phyloP scores from a whole-genome alignment of 208 protist species.

The Trypanosoma cruzi region DNA sequence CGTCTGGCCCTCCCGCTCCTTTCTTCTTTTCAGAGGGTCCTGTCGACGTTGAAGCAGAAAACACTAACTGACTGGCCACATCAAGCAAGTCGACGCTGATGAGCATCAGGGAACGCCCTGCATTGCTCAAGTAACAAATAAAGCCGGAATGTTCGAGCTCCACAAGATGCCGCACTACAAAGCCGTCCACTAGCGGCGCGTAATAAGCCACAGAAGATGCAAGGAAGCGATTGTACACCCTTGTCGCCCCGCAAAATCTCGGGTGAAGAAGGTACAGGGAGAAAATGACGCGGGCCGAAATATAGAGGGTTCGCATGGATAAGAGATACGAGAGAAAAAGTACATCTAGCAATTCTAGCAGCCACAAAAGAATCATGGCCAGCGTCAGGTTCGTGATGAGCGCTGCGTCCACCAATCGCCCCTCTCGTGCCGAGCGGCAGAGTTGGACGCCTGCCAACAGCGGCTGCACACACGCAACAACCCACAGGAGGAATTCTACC shows the following conservation, averaged over 20 bases:
- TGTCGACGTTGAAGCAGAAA: background rate
- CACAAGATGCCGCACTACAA: conserved; percentile 57
- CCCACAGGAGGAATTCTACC: conserved; percentile 47
- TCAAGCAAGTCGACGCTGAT: conserved; percentile 27
- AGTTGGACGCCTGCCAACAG: conserved; percentile 64
- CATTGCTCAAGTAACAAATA: conserved; percentile 39
- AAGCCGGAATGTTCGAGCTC: conserved; percentile 49
- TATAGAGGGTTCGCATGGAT: conserved; percentile 55
- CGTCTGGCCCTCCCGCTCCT: too few species aligned
- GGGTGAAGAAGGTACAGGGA: conserved; percentile 69
- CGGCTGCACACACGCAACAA: conserved; percentile 68
- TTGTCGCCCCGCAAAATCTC: conserved; percentile 53
- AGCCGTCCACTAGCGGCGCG: conserved; percentile 44
- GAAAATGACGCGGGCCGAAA: conserved; percentile 52
- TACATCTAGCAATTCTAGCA: conserved; percentile 56
- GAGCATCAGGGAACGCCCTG: conserved; percentile 34
- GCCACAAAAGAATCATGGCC: conserved; percentile 70
- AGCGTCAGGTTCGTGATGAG: conserved; percentile 74
- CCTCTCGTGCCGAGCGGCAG: conserved; percentile 35
- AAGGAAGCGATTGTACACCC: conserved; percentile 55
- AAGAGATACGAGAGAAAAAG: conserved; percentile 65
- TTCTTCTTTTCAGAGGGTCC: too few species aligned
- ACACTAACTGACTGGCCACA: conserved; percentile 39
- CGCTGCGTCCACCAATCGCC: conserved; percentile 19
- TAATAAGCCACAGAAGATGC: conserved; percentile 49